Evolutionary conservation across 139 green algal genomes (phyloP), one percentile per base, ranked within the genome.

Genomic region (Picochlorum sp.): DNA sequence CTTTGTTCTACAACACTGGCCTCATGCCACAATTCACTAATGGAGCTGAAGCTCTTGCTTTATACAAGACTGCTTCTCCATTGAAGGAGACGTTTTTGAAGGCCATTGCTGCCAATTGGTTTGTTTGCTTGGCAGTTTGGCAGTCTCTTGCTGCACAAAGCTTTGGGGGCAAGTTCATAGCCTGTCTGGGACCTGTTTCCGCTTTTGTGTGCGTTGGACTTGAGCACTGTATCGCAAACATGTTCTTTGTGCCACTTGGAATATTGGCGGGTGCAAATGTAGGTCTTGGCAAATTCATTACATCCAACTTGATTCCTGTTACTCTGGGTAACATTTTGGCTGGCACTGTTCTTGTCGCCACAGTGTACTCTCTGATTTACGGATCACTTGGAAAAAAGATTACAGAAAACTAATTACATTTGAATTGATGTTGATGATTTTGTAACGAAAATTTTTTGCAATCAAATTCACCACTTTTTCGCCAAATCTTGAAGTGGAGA

Each of bases 41-140:
- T 14, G 59, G 72, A 14, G 63, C 69, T 16, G 52, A 59, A 32
- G 67, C 62, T 31, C 68, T 87, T 45, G 72, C 81, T 8, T 33
- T 72, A 14, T 57, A 62, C 33, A 84, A 84, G 57, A 66, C 59
- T 26, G 45, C 49, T 2, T 57, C 68, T n/a, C 63, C 76, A 2
- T 69, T 75, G 25, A 45, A 50, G 10, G 61, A 75, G 75, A 76
- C 77, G n/a, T 80, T 90, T 45, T 26, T 81, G 14, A 69, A 80
- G 8, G 83, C 68, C 59, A 81, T 94, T 43, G 35, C 89, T 50
- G 80, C 73, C 75, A 96, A 96, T 80, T 96, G 85, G 85, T 77
- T 96, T 44, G 89, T 97, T 20, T 93, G 83, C 68, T 58, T 89
- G 36, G 90, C 85, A 2, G 79, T 95, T 16, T 95, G 82, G 83